Conservation (phyloP, 345 rosid genomes). For the Firmiana major region DNA sequence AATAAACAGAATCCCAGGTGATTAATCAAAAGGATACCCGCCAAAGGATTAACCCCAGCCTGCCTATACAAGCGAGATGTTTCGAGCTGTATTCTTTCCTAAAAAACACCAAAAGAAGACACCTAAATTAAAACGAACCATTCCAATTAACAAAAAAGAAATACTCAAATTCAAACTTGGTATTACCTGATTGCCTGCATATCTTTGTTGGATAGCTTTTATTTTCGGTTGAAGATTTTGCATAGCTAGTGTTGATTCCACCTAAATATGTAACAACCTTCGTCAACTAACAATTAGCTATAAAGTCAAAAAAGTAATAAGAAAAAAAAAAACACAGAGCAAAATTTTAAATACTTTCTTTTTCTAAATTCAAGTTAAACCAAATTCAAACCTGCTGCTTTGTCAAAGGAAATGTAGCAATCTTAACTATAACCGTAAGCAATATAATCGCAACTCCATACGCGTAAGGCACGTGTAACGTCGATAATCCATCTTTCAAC, state of each 20-base stretch:
- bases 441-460: slow-evolving; percentile 93
- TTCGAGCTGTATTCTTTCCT: slow-evolving; percentile 97
- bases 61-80: slow-evolving; percentile 86
- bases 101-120: slow-evolving; percentile 10
- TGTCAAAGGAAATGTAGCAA: slow-evolving; percentile 78
- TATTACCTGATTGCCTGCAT: slow-evolving; percentile 87
- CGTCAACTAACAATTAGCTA: not conserved
- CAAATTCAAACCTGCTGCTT: slow-evolving; percentile 66
- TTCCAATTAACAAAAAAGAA: not conserved
- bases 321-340: not conserved
- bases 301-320: not conserved
- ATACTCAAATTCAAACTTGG: not conserved
- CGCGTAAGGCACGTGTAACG: slow-evolving; percentile 79
- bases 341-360: not conserved
- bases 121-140: not conserved
- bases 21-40: slow-evolving; percentile 49
- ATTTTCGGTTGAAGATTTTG: slow-evolving; percentile 96
- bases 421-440: slow-evolving; percentile 79
- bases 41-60: slow-evolving; percentile 97
- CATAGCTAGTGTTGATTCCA: slow-evolving; percentile 95
- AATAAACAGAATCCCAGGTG: not conserved
- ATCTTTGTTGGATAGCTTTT: slow-evolving; percentile 98
- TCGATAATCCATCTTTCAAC: slow-evolving; percentile 76
- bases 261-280: slow-evolving; percentile 36
- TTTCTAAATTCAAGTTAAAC: not conserved